Base-by-base conservation (phyloP, 2,329 filamentous ascomycete genomes). In the Rhexocercosporidium sp. region DNA sequence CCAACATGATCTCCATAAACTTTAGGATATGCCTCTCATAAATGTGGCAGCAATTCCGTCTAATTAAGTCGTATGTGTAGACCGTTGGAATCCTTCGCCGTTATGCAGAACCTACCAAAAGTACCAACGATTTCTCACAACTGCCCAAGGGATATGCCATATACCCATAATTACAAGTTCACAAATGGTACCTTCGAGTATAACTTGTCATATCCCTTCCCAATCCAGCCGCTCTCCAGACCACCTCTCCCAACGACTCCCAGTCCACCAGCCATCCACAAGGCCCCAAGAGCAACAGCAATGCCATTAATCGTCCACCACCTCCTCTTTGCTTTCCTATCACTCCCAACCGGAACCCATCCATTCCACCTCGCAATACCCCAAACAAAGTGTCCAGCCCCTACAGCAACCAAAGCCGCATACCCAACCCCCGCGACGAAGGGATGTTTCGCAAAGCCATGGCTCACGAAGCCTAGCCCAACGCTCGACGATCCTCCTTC, bases 401-500 rank as follows among this genome's bases (percentile, higher is more conserved):
- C 91, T 0, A 90, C 80, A 18, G 81, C 82, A 7, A 97, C 82
- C 59, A 97, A 82, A 1, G 88, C 84, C 1, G 82, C 75, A 77
- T 96, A 97, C 1, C 91, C 90, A 0, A 85, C 73, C 77, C 88
- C 91, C n/a, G 91, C 88, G 9, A 90, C 77, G 1, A 84, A 71
- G 0, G 90, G 89, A 74, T 92, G 90, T 16, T 87, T 85, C 34
- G 91, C 89, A 76, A 97, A 96, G 2, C 92, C 93, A 79, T 98
- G 94, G 14, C 90, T 88, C 8, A 97, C 90, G 77, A 92, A 98
- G 14, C 88, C 90, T 14, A 98, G 82, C 0, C 92, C 92, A 47
- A 97, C 90, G 63, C 95, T 90, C n/a, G 92, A 92, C 74, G 90
- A 94, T 67, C 94, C 93, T 7, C 94, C 94, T 63, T 96, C 92